Conservation (phyloP, 73 alveolate genomes). For the Paramecium caudatum region DNA sequence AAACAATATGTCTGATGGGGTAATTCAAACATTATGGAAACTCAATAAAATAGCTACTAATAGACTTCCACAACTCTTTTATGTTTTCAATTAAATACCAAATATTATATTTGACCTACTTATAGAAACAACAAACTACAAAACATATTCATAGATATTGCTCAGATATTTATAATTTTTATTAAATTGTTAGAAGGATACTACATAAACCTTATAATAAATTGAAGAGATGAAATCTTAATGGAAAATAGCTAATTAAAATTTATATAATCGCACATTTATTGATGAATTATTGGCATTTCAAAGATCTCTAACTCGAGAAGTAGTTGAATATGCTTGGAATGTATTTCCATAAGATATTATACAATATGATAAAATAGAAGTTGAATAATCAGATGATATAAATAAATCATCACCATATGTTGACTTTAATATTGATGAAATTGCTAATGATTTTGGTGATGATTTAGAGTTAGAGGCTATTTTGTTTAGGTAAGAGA, state of each 20-base stretch:
- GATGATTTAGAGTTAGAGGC: constrained; percentile 17
- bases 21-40: not conserved
- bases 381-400: constrained; percentile 7
- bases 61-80: not conserved
- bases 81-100: not conserved
- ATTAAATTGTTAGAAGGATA: not conserved
- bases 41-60: not conserved
- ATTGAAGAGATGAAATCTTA: constrained; percentile 10
- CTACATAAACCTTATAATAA: not conserved
- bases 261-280: constrained; percentile 15
- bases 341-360: not conserved
- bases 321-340: constrained; percentile 50
- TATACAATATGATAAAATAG: not conserved
- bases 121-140: not conserved
- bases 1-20: not conserved
- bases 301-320: not conserved
- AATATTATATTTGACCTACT: not conserved
- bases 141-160: not conserved
- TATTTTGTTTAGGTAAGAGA: not conserved
- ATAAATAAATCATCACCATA: not conserved
- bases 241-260: constrained; percentile 16
- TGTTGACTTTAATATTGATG: constrained; percentile 10
- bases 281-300: constrained; percentile 3
- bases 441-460: not conserved
- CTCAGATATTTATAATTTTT: constrained; percentile 9